phyloP scores from a whole-genome alignment of 331 rosid species.

The Rhamnella rubrinervis region DNA sequence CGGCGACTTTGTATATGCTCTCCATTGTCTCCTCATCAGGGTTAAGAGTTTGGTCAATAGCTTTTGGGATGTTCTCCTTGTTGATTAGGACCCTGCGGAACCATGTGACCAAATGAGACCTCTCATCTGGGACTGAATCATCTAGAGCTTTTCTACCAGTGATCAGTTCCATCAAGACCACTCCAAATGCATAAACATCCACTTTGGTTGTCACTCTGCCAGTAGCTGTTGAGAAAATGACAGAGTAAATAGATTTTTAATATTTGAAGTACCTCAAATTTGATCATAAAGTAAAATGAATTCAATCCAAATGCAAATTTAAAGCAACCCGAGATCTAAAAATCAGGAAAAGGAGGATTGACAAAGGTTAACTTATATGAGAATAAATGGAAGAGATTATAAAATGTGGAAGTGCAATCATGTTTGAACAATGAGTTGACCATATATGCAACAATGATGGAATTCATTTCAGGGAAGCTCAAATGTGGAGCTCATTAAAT shows the following conservation, averaged over 20 bases:
- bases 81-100: slow-evolving; percentile 66
- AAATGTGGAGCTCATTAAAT: no score
- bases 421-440: no score
- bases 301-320: background rate
- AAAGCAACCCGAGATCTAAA: no score
- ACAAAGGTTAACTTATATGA: no score
- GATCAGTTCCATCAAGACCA: slow-evolving; percentile 72
- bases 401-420: no score
- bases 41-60: slow-evolving; percentile 56
- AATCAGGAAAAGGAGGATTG: no score
- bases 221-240: slow-evolving; percentile 51
- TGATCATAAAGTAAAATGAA: background rate
- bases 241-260: background rate
- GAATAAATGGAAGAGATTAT: no score
- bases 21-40: slow-evolving; percentile 78
- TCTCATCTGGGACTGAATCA: slow-evolving; percentile 69
- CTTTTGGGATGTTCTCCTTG: slow-evolving; percentile 75
- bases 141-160: slow-evolving; percentile 74
- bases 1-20: slow-evolving; percentile 74
- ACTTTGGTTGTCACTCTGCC: slow-evolving; percentile 88
- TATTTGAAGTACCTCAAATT: background rate
- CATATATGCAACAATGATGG: no score
- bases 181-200: slow-evolving; percentile 81
- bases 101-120: slow-evolving; percentile 79
- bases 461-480: no score